These are phyloP conservation scores for Plectosphaerella cucumerina DNA, from an alignment of 2,329 filamentous ascomycete species.

Conservation along the genomic window DNA sequence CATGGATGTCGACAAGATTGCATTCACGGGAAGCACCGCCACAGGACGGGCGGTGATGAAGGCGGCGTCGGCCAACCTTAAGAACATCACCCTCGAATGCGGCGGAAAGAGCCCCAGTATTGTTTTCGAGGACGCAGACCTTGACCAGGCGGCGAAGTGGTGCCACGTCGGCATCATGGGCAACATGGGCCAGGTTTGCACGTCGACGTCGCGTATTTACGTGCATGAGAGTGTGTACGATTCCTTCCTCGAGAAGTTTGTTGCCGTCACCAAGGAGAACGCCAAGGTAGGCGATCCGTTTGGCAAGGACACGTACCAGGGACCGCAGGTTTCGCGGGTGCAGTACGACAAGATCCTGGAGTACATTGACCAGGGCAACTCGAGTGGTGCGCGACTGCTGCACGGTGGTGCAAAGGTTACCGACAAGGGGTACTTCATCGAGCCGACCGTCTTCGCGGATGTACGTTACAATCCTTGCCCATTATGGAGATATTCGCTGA, in stretches of 20 bases:
- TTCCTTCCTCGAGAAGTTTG: conserved; percentile 56
- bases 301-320: conserved; percentile 57
- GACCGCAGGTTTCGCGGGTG: conserved; percentile 59
- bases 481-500: background rate
- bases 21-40: conserved; percentile 65
- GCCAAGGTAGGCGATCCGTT: conserved; percentile 61
- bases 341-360: conserved; percentile 61
- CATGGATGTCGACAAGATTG: conserved; percentile 62
- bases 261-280: conserved; percentile 44
- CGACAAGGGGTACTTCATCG: conserved; percentile 18
- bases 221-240: conserved; percentile 54
- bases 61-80: conserved; percentile 53
- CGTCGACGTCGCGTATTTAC: conserved; percentile 53
- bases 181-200: conserved; percentile 57
- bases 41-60: conserved; percentile 68
- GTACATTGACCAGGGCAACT: conserved; percentile 62
- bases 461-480: conserved; percentile 9
- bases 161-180: conserved; percentile 35
- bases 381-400: conserved; percentile 55
- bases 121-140: conserved; percentile 54
- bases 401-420: conserved; percentile 39
- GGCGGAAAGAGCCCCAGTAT: conserved; percentile 55
- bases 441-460: conserved; percentile 17
- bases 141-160: conserved; percentile 57
- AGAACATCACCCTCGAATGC: conserved; percentile 55